These are phyloP conservation scores for Paxillus rubicundulus DNA, from an alignment of 768 basidiomycete genomes.

Conservation along the genomic window DNA sequence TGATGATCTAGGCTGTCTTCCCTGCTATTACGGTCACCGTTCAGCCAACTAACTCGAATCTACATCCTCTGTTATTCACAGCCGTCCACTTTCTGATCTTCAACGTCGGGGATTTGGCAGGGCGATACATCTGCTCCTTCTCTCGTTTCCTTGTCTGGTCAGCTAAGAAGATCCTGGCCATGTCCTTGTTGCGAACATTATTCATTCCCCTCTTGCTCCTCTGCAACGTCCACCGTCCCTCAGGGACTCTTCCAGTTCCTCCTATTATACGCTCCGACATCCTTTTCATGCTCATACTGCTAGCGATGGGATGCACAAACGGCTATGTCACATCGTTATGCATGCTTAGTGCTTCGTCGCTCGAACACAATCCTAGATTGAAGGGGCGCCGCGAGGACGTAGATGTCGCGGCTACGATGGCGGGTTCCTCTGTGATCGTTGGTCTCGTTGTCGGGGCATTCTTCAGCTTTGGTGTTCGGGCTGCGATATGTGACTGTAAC, in stretches of 20 bases:
- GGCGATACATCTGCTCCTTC: constrained; percentile 66
- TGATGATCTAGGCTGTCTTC: constrained; percentile 64
- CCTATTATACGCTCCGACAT: constrained; percentile 71
- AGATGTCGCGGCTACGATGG: constrained; percentile 80
- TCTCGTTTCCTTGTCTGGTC: constrained; percentile 69
- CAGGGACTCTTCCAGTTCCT: constrained; percentile 23
- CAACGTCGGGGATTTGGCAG: constrained; percentile 69
- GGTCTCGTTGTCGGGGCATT: constrained; percentile 77
- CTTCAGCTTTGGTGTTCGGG: constrained; percentile 76
- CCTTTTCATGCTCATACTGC: constrained; percentile 69
- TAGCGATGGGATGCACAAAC: constrained; percentile 74
- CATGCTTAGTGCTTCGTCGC: constrained; percentile 81
- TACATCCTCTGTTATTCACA: constrained; percentile 82
- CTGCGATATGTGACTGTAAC: constrained; percentile 66
- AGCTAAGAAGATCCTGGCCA: constrained; percentile 52
- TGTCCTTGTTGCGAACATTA: constrained; percentile 69
- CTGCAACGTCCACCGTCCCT: constrained; percentile 73
- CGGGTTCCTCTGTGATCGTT: constrained; percentile 73
- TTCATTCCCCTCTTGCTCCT: constrained; percentile 87
- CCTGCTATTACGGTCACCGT: constrained; percentile 85
- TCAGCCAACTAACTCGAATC: constrained; percentile 56
- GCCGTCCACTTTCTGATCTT: constrained; percentile 75
- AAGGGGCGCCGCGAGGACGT: constrained; percentile 72
- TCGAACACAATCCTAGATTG: constrained; percentile 74
- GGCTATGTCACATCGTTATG: constrained; percentile 77